Conservation (phyloP, 805 yeast genomes). For the Ogataea dorogensis region DNA sequence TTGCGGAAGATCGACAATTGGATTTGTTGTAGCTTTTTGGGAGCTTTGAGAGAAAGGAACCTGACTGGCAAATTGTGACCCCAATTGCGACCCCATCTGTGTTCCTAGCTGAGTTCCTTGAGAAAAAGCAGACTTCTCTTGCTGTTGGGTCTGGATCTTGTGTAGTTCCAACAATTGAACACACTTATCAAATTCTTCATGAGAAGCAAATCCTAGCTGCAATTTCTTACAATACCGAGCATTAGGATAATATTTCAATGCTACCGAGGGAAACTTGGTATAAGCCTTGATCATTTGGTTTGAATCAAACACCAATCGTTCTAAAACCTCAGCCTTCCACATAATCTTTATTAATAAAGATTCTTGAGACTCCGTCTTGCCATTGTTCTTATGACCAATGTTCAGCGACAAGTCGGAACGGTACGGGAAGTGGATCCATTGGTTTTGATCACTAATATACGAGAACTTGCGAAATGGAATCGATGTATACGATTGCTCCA, state of each 20-base stretch:
- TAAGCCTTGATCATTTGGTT: constrained; percentile 22
- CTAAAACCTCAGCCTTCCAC: constrained; percentile 26
- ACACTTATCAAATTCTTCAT: constrained; percentile 16
- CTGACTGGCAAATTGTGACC: constrained; percentile 4
- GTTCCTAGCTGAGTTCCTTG: constrained; percentile 3
- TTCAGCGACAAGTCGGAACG: constrained; percentile 23
- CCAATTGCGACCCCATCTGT: constrained; percentile 3
- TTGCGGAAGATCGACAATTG: constrained; percentile 1
- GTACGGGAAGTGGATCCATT: constrained; percentile 29
- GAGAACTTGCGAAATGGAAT: constrained; percentile 25
- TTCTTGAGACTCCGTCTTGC: constrained; percentile 2
- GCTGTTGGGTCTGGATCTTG: constrained; percentile 17
- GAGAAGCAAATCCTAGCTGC: constrained; percentile 20
- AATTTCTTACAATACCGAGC: constrained; percentile 16
- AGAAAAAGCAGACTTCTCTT: constrained; percentile 5
- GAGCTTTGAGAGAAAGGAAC: constrained; percentile 10
- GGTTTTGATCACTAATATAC: constrained; percentile 14
- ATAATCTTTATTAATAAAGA: constrained; percentile 19
- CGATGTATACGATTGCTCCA: constrained; percentile 10
- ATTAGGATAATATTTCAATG: constrained; percentile 23
- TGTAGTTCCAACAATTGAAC: constrained; percentile 15
- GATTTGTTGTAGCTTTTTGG: constrained; percentile 1
- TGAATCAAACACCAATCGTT: constrained; percentile 22
- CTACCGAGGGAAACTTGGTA: constrained; percentile 25
- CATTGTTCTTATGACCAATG: constrained; percentile 8